phyloP scores from a whole-genome alignment of 2,329 filamentous ascomycete species.

The Chrysoporthe deuterocubensis region DNA sequence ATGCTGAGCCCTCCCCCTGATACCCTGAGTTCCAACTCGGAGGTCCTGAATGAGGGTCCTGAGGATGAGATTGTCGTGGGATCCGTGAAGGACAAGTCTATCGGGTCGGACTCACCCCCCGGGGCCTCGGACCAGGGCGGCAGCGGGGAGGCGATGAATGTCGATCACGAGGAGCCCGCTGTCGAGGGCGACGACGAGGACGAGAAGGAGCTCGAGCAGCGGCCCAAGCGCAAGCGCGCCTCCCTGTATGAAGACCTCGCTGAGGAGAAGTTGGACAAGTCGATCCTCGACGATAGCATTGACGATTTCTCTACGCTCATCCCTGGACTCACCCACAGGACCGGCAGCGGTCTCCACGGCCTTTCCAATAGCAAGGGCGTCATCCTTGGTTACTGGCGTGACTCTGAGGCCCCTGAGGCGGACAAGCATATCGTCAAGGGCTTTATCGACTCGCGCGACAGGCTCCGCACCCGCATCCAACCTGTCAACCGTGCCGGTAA shows the following conservation, averaged over 20 bases:
- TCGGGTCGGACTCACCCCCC: constrained; percentile 42
- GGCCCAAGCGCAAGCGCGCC: constrained; percentile 60
- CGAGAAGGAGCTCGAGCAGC: constrained; percentile 30
- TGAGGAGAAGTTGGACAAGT: constrained; percentile 51
- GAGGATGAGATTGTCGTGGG: constrained; percentile 60
- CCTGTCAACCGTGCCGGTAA: constrained; percentile 53
- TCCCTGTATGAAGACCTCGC: constrained; percentile 54
- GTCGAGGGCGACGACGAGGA: not conserved
- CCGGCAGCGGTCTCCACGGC: constrained; percentile 35
- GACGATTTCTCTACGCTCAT: constrained; percentile 27
- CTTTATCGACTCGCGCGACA: constrained; percentile 65
- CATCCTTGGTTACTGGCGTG: constrained; percentile 63
- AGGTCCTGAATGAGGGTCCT: constrained; percentile 39
- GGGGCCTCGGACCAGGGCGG: constrained; percentile 47
- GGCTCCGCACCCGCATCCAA: constrained; percentile 63
- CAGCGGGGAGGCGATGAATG: constrained; percentile 13
- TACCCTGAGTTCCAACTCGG: constrained; percentile 43
- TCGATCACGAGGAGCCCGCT: not conserved
- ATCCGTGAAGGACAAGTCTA: constrained; percentile 44
- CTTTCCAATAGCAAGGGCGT: constrained; percentile 48
- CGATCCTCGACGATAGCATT: constrained; percentile 38
- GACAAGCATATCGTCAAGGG: constrained; percentile 64
- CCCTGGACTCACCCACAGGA: constrained; percentile 11
- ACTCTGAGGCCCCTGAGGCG: constrained; percentile 54
- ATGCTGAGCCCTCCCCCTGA: constrained; percentile 52